These are phyloP conservation scores for Cryptococcus floricola DNA, from an alignment of 1,284 basidiomycete species.

Conservation along the genomic window DNA sequence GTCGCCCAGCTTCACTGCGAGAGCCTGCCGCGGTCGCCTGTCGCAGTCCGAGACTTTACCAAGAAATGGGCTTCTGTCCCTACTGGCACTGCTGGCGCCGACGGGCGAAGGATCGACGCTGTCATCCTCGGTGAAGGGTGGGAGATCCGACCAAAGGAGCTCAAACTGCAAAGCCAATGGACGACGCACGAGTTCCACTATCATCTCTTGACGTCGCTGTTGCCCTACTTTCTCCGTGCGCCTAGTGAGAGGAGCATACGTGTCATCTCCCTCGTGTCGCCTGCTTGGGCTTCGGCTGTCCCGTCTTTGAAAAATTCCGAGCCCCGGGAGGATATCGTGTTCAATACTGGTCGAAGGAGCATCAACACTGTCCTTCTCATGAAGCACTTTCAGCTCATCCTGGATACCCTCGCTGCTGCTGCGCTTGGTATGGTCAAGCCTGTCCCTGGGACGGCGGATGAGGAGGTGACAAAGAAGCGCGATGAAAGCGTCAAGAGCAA, in stretches of 20 bases:
- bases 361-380: conserved; percentile 36
- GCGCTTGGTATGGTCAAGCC: conserved; percentile 14
- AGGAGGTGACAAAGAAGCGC: conserved; percentile 22
- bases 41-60: conserved; percentile 39
- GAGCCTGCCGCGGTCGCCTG: conserved; percentile 36
- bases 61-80: conserved; percentile 38
- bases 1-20: conserved; percentile 46
- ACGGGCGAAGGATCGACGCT: conserved; percentile 45
- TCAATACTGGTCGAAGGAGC: conserved; percentile 27
- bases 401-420: conserved; percentile 43
- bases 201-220: conserved; percentile 67
- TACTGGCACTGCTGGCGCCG: conserved; percentile 38
- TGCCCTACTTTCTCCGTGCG: conserved; percentile 70
- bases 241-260: conserved; percentile 79
- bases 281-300: conserved; percentile 72
- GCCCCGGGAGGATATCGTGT: conserved; percentile 11
- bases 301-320: conserved; percentile 50
- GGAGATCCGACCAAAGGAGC: conserved; percentile 21
- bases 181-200: conserved; percentile 53
- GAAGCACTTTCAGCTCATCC: conserved; percentile 38
- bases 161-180: conserved; percentile 22
- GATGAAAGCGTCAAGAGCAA: conserved; percentile 40
- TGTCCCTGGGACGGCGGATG: conserved; percentile 6
- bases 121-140: conserved; percentile 45
- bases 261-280: conserved; percentile 73